Percentiles rank a stretch among this genome's conserved stretches.
These are phyloP conservation scores for Fusarium camptoceras DNA, from an alignment of 2,329 filamentous ascomycete genomes.

Conservation along the genomic window DNA sequence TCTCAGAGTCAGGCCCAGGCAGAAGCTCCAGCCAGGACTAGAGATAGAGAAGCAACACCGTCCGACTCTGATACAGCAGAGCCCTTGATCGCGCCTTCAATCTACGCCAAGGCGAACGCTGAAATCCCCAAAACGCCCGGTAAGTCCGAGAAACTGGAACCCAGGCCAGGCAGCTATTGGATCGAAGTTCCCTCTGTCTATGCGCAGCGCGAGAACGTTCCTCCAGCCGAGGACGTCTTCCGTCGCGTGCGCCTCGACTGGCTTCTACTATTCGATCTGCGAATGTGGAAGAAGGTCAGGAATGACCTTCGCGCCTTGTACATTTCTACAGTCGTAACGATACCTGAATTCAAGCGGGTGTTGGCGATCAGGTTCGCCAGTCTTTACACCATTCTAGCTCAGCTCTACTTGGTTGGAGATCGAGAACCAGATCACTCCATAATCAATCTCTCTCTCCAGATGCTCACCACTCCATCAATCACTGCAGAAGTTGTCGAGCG, in stretches of 20 bases:
- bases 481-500: constrained; percentile 94
- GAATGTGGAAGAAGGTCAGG: constrained; percentile 96
- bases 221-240: constrained; percentile 86
- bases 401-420: constrained; percentile 95
- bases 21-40: constrained; percentile 56
- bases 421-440: constrained; percentile 98
- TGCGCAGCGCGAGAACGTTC: constrained; percentile 69
- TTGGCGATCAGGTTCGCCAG: constrained; percentile 94
- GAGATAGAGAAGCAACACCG: constrained; percentile 73
- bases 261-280: constrained; percentile 92
- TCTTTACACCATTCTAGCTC: constrained; percentile 91
- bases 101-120: constrained; percentile 73
- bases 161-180: constrained; percentile 85
- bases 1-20: constrained; percentile 57
- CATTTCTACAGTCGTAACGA: constrained; percentile 94
- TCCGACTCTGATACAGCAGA: constrained; percentile 78
- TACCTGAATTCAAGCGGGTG: constrained; percentile 95
- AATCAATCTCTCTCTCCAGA: constrained; percentile 95
- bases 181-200: constrained; percentile 81
- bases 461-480: constrained; percentile 96
- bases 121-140: constrained; percentile 87
- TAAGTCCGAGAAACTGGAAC: constrained; percentile 60
- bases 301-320: constrained; percentile 93
- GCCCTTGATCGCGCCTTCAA: constrained; percentile 70
- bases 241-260: constrained; percentile 91